Conservation (phyloP, 2,329 filamentous ascomycete species). For the Tolypocladium album region DNA sequence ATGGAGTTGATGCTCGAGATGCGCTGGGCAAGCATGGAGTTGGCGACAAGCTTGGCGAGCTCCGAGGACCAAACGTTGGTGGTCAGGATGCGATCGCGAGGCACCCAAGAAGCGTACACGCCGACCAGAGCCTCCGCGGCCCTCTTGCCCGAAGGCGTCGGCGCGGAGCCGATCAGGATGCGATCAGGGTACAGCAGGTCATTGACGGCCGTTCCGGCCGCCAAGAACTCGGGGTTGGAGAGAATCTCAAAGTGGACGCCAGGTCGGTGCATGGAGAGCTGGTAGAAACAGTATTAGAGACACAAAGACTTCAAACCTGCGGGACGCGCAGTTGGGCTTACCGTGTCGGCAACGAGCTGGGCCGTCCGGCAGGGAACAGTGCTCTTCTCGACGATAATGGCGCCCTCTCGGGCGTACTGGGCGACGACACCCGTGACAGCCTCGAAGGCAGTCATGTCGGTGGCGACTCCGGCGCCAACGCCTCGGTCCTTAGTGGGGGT, state of each 20-base stretch:
- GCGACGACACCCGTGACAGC: slow-evolving; percentile 59
- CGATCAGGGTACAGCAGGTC: slow-evolving; percentile 63
- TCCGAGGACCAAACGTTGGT: slow-evolving; percentile 72
- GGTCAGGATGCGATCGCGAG: slow-evolving; percentile 53
- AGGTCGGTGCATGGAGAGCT: slow-evolving; percentile 50
- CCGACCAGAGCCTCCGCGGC: slow-evolving; percentile 54
- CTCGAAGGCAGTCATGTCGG: slow-evolving; percentile 64
- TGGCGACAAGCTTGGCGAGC: slow-evolving; percentile 67
- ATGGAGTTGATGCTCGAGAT: slow-evolving; percentile 75
- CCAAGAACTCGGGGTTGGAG: slow-evolving; percentile 73
- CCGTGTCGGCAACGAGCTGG: slow-evolving; percentile 56
- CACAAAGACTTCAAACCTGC: not conserved
- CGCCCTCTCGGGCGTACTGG: slow-evolving; percentile 50
- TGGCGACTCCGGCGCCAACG: slow-evolving; percentile 57
- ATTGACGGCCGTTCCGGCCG: slow-evolving; percentile 64
- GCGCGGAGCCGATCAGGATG: slow-evolving; percentile 61
- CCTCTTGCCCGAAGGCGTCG: slow-evolving; percentile 45
- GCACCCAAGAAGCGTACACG: slow-evolving; percentile 64
- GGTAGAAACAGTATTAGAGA: not conserved
- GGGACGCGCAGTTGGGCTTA: slow-evolving; percentile 23
- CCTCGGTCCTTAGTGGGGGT: slow-evolving; percentile 68
- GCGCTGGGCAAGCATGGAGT: slow-evolving; percentile 70
- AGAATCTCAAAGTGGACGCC: slow-evolving; percentile 62
- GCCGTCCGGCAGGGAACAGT: slow-evolving; percentile 71
- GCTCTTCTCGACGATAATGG: slow-evolving; percentile 73